These are phyloP conservation scores for Puccinia brachypodii DNA, from an alignment of 1,284 basidiomycete genomes.

Conservation along the genomic window DNA sequence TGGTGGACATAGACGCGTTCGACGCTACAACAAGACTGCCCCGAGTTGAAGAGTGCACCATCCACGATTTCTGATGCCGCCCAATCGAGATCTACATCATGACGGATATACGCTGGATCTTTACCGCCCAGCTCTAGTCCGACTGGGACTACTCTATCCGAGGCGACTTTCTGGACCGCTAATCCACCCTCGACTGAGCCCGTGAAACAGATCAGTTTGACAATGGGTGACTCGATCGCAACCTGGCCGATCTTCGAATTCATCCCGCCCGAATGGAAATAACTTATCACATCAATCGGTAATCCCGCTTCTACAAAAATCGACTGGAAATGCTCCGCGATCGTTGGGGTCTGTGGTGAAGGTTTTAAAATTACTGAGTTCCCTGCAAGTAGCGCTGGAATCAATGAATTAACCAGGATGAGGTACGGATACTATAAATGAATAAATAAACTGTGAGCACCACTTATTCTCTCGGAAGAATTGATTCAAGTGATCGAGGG, in stretches of 20 bases:
- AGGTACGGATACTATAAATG: constrained; percentile 71
- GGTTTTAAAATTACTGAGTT: constrained; percentile 90
- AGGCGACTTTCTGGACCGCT: constrained; percentile 70
- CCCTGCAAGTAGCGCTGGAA: constrained; percentile 82
- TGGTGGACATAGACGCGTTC: constrained; percentile 93
- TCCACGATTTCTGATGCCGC: constrained; percentile 84
- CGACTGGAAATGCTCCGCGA: constrained; percentile 74
- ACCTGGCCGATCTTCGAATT: constrained; percentile 61
- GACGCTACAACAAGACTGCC: constrained; percentile 84
- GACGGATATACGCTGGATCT: constrained; percentile 88
- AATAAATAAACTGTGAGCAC: no score
- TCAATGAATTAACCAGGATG: constrained; percentile 80
- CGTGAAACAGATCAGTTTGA: constrained; percentile 85
- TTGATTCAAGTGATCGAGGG: constrained; percentile 25
- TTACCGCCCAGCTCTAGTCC: constrained; percentile 82
- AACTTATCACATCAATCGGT: constrained; percentile 72
- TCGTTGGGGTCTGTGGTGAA: constrained; percentile 87
- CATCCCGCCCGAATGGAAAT: constrained; percentile 68
- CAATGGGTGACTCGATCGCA: constrained; percentile 67
- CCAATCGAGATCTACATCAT: constrained; percentile 79
- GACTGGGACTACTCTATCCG: constrained; percentile 61
- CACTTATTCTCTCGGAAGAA: neutral
- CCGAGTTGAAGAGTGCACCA: constrained; percentile 94
- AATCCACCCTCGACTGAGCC: constrained; percentile 70
- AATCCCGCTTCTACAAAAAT: constrained; percentile 74